These are phyloP conservation scores for Penicillium canariense DNA, from an alignment of 495 filamentous ascomycete genomes.

Conservation along the genomic window DNA sequence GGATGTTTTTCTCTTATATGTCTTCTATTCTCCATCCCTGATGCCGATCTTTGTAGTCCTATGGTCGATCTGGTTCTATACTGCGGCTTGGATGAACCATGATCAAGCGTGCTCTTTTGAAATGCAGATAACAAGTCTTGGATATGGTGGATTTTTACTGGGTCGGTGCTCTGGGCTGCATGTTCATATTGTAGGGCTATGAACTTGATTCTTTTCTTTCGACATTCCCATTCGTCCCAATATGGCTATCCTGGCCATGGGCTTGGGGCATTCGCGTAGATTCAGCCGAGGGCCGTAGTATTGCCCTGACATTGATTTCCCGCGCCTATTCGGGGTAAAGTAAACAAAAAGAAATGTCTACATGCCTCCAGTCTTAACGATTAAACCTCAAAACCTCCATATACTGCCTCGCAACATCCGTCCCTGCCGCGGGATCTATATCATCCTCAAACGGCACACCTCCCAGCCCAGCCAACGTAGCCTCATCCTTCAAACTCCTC, in stretches of 20 bases:
- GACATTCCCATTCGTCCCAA: neutral
- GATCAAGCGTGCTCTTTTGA: conserved; percentile 33
- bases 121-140: conserved; percentile 18
- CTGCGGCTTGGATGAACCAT: conserved; percentile 31
- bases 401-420: conserved; percentile 47
- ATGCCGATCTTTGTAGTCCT: conserved; percentile 27
- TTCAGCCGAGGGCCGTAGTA: too few relatives aligned
- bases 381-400: conserved; percentile 50
- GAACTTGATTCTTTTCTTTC: conserved; percentile 6
- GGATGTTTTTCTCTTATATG: conserved; percentile 19
- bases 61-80: conserved; percentile 30
- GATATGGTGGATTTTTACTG: conserved; percentile 9
- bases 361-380: too few relatives aligned
- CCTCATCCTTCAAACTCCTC: conserved; percentile 2
- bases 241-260: too few relatives aligned
- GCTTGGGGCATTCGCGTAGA: too few relatives aligned
- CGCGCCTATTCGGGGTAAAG: too few relatives aligned
- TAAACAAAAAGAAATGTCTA: too few relatives aligned
- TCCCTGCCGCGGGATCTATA: conserved; percentile 39
- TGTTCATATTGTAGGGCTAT: conserved; percentile 11
- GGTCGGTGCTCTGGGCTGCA: conserved; percentile 10
- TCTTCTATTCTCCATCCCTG: conserved; percentile 20
- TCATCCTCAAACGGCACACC: conserved; percentile 24
- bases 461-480: conserved; percentile 1
- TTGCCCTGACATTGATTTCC: too few relatives aligned